These are phyloP conservation scores for Haematococcus lacustris DNA, from an alignment of 139 green algal genomes.

Conservation along the genomic window DNA sequence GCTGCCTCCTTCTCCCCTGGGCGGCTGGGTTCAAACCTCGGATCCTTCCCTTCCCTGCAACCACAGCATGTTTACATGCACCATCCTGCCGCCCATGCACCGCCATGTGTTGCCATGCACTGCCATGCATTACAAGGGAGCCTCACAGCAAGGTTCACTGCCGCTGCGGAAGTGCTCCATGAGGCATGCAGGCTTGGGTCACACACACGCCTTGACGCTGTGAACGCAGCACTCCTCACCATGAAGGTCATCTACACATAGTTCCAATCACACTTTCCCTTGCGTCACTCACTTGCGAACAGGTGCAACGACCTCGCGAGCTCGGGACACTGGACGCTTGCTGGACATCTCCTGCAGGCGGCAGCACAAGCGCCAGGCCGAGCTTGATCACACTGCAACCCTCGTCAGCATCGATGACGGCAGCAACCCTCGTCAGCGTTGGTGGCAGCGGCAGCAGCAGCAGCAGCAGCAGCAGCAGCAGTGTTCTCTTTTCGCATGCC, in stretches of 20 bases:
- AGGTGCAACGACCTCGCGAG: constrained; percentile 60
- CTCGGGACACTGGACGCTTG: constrained; percentile 67
- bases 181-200: too few relatives aligned
- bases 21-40: constrained; percentile 69
- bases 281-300: constrained; percentile 33
- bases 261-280: not conserved
- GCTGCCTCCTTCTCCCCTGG: constrained; percentile 41
- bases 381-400: too few relatives aligned
- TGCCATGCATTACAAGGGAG: too few relatives aligned
- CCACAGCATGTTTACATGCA: too few relatives aligned
- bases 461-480: not conserved
- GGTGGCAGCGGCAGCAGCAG: not conserved
- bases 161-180: too few relatives aligned
- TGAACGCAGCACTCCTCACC: too few relatives aligned
- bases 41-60: constrained; percentile 56
- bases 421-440: too few relatives aligned
- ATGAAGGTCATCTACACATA: not conserved
- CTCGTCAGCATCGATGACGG: too few relatives aligned
- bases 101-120: too few relatives aligned
- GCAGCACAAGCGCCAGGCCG: not conserved
- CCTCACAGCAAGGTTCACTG: too few relatives aligned
- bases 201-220: too few relatives aligned
- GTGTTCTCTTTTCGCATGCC: not conserved
- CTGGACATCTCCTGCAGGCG: constrained; percentile 44
- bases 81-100: too few relatives aligned